Percentiles rank a stretch among this genome's conserved stretches.
Conservation (phyloP, 495 filamentous ascomycete species). For the Penicillium riverlandense region DNA sequence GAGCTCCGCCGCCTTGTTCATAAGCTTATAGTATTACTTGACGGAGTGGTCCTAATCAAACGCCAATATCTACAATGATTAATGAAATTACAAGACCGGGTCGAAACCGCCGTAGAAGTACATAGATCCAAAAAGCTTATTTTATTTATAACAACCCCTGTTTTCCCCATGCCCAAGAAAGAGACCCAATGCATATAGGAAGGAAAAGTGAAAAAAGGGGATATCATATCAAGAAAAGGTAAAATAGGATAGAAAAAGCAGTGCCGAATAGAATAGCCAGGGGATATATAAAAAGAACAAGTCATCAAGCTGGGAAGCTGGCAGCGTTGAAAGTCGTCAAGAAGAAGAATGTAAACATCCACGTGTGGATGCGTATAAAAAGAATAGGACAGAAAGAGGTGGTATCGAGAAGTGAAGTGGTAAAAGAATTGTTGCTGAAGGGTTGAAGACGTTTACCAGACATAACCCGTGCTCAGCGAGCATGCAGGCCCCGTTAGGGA, state of each 20-base stretch:
- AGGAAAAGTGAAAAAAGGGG: slow-evolving; percentile 7
- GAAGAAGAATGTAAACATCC: slow-evolving; percentile 3
- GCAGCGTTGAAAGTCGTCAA: slow-evolving; percentile 22
- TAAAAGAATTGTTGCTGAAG: slow-evolving; percentile 4
- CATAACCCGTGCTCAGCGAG: no score
- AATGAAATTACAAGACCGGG: background rate
- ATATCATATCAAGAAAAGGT: slow-evolving; percentile 23
- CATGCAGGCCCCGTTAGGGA: background rate
- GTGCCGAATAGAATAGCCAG: slow-evolving; percentile 18
- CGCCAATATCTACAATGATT: no score
- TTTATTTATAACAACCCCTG: background rate
- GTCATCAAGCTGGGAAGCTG: slow-evolving; percentile 15
- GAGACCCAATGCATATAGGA: slow-evolving; percentile 15
- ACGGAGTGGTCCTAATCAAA: no score
- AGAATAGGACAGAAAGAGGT: background rate
- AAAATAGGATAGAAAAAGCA: slow-evolving; percentile 10
- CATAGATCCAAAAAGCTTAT: background rate
- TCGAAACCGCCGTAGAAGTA: background rate
- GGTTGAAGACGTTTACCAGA: slow-evolving; percentile 1
- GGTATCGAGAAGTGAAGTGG: slow-evolving; percentile 13
- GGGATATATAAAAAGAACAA: slow-evolving; percentile 9
- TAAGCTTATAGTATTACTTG: no score
- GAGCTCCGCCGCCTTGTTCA: no score
- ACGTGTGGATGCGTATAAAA: slow-evolving; percentile 9
- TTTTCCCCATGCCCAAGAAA: slow-evolving; percentile 12